These are phyloP conservation scores for Colletotrichum cuscutae DNA, from an alignment of 2,329 filamentous ascomycete species.

Conservation along the genomic window DNA sequence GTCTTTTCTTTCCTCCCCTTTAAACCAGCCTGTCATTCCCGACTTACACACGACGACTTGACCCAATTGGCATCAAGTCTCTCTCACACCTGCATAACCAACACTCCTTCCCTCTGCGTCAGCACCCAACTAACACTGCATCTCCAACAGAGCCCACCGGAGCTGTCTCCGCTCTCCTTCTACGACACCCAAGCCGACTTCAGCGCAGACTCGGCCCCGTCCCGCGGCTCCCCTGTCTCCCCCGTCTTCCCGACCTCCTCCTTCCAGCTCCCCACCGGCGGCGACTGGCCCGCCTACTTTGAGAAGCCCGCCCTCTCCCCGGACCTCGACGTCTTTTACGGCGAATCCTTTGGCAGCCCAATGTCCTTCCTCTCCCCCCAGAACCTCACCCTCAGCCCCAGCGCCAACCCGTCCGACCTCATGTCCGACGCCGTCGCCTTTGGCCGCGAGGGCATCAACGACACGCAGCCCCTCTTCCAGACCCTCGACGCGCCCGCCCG, in stretches of 20 bases:
- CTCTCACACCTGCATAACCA: neutral
- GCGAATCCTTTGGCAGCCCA: slow-evolving; percentile 43
- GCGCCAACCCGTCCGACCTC: slow-evolving; percentile 48
- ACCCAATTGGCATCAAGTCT: neutral
- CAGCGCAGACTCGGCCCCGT: slow-evolving; percentile 48
- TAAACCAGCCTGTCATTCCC: neutral
- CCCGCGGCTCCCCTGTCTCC: slow-evolving; percentile 43
- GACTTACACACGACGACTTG: neutral
- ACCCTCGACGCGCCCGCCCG: slow-evolving; percentile 21
- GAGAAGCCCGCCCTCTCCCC: slow-evolving; percentile 43
- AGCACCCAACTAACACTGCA: slow-evolving; percentile 15
- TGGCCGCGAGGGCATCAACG: slow-evolving; percentile 39
- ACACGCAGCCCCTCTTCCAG: slow-evolving; percentile 41
- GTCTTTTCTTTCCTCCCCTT: neutral
- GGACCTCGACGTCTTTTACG: slow-evolving; percentile 44
- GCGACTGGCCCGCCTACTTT: slow-evolving; percentile 43
- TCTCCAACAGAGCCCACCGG: slow-evolving; percentile 19
- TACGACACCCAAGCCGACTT: slow-evolving; percentile 43
- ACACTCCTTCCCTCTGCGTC: too few relatives aligned
- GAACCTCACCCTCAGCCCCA: slow-evolving; percentile 43
- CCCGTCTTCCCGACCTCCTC: slow-evolving; percentile 43
- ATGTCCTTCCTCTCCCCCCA: slow-evolving; percentile 40
- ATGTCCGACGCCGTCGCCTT: slow-evolving; percentile 38
- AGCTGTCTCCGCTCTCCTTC: slow-evolving; percentile 36
- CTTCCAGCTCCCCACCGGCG: slow-evolving; percentile 40